Base-by-base conservation (phyloP, 2,329 filamentous ascomycete genomes). In the Cercospora canescens region DNA sequence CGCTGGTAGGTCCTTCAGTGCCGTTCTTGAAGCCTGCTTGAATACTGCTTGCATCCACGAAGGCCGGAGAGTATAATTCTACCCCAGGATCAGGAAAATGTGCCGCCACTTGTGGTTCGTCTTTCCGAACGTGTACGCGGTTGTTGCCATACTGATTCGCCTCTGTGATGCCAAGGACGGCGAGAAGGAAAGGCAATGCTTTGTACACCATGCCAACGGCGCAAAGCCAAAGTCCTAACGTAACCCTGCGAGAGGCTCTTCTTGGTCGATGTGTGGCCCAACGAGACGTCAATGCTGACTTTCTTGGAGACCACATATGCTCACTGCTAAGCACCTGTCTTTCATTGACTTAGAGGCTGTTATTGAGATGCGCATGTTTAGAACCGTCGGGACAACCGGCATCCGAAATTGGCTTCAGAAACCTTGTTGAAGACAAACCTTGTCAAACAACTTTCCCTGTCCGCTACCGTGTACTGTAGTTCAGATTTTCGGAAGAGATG, bases 81-180 rank as follows among this genome's bases (percentile, higher is more conserved):
- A 71, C 70, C 62, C 76, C 75, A 4, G 76, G 76, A 58, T 70
- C 70, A 7, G 76, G 76, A 32, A 79, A 79, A 6, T 74, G 74
- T 6, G 63, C 70, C 12, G 74, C 75, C 60, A 79, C 75, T 26
- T 76, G 70, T 24, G 76, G 62, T 37, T 73, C 70, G 64, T 79
- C 76, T 18, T 71, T 67, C 12, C 70, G 68, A 2, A 75, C 67
- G 5, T 48, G 35, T 21, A 73, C 72, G 63, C 75, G 73, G 57
- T 78, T 78, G 32, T 76, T 68, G 57, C 77, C 76, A 69, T 78
- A 78, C 39, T 64, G 63, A 21, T 24, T 39, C 6, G 63, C 68
- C 24, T 24, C n/a, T 21, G 18, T 45, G 41, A 21, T n/a, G 18
- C 7, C 18, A 21, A 45, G 24, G 4, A 11, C 24, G 24, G 41